A percentile compares a stretch with the other conserved stretches of the same genome.
These are phyloP conservation scores for Tolypocladium nubicola DNA, from an alignment of 2,329 filamentous ascomycete genomes.

Conservation along the genomic window DNA sequence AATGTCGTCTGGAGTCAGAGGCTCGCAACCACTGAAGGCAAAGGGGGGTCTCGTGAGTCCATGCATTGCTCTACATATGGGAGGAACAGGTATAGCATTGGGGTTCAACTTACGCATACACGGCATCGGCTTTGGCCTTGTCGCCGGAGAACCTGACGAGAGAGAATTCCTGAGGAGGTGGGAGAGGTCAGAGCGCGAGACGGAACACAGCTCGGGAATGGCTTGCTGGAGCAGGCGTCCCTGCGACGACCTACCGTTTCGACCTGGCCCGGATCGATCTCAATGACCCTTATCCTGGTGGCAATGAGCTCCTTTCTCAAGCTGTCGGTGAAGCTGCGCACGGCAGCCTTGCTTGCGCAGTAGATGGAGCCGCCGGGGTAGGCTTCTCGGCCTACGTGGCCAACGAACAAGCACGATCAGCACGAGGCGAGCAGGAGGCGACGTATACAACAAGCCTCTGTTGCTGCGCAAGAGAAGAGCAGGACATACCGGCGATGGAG, in stretches of 20 bases:
- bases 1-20: slow-evolving; percentile 81
- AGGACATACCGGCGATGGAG: slow-evolving; percentile 60
- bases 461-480: background rate
- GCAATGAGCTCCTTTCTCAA: slow-evolving; percentile 75
- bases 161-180: slow-evolving; percentile 59
- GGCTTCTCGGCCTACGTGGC: slow-evolving; percentile 54
- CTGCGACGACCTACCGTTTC: slow-evolving; percentile 53
- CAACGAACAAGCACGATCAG: background rate
- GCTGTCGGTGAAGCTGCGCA: slow-evolving; percentile 73
- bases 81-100: background rate
- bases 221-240: background rate
- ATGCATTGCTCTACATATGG: background rate
- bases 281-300: slow-evolving; percentile 72
- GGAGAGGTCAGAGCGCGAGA: slow-evolving; percentile 2
- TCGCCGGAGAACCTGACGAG: slow-evolving; percentile 83
- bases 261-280: slow-evolving; percentile 85
- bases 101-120: slow-evolving; percentile 60
- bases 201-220: background rate
- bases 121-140: slow-evolving; percentile 78
- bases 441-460: background rate
- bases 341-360: slow-evolving; percentile 85
- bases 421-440: background rate
- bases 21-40: slow-evolving; percentile 54
- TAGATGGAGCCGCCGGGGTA: slow-evolving; percentile 85
- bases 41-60: background rate